Percentiles rank a stretch among this genome's conserved stretches.
phyloP scores from a whole-genome alignment of 495 filamentous ascomycete genomes.

The Tuber melanosporum region DNA sequence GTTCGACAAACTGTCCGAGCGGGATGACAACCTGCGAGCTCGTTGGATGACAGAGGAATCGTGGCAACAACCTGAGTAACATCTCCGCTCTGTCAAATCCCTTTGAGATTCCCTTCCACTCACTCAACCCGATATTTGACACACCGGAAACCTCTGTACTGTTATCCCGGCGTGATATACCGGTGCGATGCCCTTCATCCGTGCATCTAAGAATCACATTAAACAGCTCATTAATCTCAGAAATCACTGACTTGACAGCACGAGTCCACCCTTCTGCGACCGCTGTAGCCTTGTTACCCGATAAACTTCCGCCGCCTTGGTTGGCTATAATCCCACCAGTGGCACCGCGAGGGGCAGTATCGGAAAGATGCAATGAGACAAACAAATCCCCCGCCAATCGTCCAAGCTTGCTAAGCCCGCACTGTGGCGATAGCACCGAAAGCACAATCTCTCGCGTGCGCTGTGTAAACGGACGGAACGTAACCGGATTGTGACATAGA shows the following conservation, averaged over 20 bases:
- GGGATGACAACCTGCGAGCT: conserved; percentile 32
- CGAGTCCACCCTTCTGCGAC: conserved; percentile 36
- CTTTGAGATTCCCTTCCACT: conserved; percentile 22
- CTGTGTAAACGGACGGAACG: conserved; percentile 36
- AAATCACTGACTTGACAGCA: conserved; percentile 19
- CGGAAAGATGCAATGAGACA: conserved; percentile 28
- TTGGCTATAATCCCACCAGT: background rate
- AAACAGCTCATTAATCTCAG: conserved; percentile 23
- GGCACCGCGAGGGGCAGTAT: conserved; percentile 18
- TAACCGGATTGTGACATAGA: conserved; percentile 33
- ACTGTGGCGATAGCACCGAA: conserved; percentile 15
- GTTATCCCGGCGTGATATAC: conserved; percentile 1
- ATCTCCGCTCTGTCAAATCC: conserved; percentile 19
- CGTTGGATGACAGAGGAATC: conserved; percentile 35
- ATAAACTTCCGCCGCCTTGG: background rate
- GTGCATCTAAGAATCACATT: conserved; percentile 25
- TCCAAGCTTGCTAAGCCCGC: conserved; percentile 15
- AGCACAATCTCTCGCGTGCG: conserved; percentile 22
- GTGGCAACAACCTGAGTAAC: conserved; percentile 25
- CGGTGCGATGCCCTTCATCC: conserved; percentile 19
- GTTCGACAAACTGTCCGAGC: conserved; percentile 27
- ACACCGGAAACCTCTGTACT: conserved; percentile 13
- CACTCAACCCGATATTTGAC: conserved; percentile 20
- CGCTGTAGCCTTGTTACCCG: conserved; percentile 28
- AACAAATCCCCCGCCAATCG: conserved; percentile 29